A percentile compares a stretch with the other conserved stretches of the same genome.
Evolutionary conservation across 208 protist species (phyloP).

Genomic region (Trypanosoma avium): DNA sequence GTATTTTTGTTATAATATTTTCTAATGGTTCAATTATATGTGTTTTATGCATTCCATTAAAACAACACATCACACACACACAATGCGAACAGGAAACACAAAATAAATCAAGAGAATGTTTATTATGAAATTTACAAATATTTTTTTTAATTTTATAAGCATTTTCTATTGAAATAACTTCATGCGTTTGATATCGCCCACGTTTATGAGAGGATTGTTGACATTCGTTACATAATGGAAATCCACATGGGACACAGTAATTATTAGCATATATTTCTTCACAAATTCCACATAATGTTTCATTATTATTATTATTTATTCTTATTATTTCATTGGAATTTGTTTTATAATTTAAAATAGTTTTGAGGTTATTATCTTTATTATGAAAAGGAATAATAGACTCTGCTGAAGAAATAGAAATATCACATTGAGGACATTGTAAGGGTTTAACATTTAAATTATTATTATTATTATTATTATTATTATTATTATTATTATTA

Average conservation of each 20-base stretch:
- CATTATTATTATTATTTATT: neutral
- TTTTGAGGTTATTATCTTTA: neutral
- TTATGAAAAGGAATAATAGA: neutral
- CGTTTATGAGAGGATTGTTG: constrained; percentile 49
- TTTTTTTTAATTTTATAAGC: constrained; percentile 29
- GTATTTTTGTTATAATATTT: neutral
- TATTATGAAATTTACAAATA: constrained; percentile 37
- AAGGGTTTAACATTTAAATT: neutral
- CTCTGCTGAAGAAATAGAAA: neutral
- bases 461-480: neutral
- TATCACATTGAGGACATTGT: constrained; percentile 9
- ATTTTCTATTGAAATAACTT: constrained; percentile 39
- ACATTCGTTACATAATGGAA: constrained; percentile 62
- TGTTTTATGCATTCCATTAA: constrained; percentile 60
- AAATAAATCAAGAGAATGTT: constrained; percentile 63
- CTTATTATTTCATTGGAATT: neutral
- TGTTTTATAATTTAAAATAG: neutral
- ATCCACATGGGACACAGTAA: constrained; percentile 71
- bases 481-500: neutral
- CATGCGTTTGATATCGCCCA: constrained; percentile 57
- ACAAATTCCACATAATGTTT: constrained; percentile 55
- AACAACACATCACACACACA: constrained; percentile 75
- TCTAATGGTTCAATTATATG: constrained; percentile 39
- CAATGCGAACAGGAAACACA: constrained; percentile 53
- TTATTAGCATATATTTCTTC: constrained; percentile 38